These are phyloP conservation scores for Aureobasidium sp. DNA, from an alignment of 2,329 filamentous ascomycete species.

Conservation along the genomic window DNA sequence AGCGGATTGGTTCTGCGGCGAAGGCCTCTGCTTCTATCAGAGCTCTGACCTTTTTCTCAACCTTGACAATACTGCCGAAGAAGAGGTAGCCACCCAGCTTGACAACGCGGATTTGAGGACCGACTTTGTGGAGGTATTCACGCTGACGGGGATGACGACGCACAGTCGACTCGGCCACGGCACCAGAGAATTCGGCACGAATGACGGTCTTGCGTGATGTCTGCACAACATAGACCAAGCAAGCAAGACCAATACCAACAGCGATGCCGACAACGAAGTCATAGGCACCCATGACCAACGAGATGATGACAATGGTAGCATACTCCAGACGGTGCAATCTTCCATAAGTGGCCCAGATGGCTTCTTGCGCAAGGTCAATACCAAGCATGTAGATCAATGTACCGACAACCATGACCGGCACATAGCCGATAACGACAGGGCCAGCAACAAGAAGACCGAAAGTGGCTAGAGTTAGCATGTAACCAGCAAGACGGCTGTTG, in stretches of 20 bases:
- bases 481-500: slow-evolving; percentile 75
- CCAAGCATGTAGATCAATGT: slow-evolving; percentile 91
- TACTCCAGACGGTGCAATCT: slow-evolving; percentile 86
- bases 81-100: slow-evolving; percentile 95
- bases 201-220: slow-evolving; percentile 86
- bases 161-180: slow-evolving; percentile 85
- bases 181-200: slow-evolving; percentile 80
- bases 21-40: slow-evolving; percentile 81
- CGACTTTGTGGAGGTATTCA: slow-evolving; percentile 76
- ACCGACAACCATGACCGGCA: slow-evolving; percentile 94
- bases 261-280: slow-evolving; percentile 95
- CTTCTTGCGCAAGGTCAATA: slow-evolving; percentile 84
- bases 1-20: slow-evolving; percentile 70
- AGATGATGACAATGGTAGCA: slow-evolving; percentile 78
- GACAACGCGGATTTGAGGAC: slow-evolving; percentile 80
- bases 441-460: slow-evolving; percentile 77
- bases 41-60: slow-evolving; percentile 78
- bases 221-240: slow-evolving; percentile 84
- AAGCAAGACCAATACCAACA: slow-evolving; percentile 84
- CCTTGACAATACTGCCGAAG: slow-evolving; percentile 93
- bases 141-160: slow-evolving; percentile 84
- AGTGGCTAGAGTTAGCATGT: slow-evolving; percentile 75
- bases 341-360: slow-evolving; percentile 79
- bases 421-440: slow-evolving; percentile 82
- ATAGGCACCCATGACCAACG: slow-evolving; percentile 91